Evolutionary conservation across 169 alveolate genomes (phyloP).

Genomic region (Cryptosporidium ubiquitum): DNA sequence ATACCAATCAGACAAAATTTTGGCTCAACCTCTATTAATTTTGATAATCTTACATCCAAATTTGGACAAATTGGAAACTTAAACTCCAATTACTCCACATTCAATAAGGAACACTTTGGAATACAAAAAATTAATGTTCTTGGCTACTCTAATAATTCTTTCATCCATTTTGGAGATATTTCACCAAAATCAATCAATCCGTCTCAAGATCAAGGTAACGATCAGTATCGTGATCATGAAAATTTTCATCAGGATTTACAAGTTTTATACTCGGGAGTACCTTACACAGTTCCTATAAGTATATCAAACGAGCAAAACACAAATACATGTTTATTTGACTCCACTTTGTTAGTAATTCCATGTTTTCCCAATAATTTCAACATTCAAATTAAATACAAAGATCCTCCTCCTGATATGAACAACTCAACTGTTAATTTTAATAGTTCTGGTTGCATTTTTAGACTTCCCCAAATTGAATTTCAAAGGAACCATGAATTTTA

Average conservation of each 20-base stretch:
- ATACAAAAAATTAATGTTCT: slow-evolving; percentile 39
- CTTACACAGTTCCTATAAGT: slow-evolving; percentile 20
- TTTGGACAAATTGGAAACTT: not conserved
- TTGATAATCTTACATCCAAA: not conserved
- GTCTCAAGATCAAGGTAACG: not conserved
- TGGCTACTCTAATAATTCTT: not conserved
- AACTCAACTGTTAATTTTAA: not conserved
- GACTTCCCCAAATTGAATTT: not conserved
- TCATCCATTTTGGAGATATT: slow-evolving; percentile 4
- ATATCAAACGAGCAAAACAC: not conserved
- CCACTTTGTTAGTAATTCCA: slow-evolving; percentile 34
- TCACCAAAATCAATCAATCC: not conserved
- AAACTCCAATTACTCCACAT: not conserved
- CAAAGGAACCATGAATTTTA: not conserved
- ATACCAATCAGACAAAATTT: slow-evolving; percentile 56
- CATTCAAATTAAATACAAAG: not conserved
- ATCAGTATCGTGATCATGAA: not conserved
- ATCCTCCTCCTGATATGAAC: not conserved
- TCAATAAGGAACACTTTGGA: slow-evolving; percentile 1
- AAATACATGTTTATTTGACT: not conserved
- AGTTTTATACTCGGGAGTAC: slow-evolving; percentile 18
- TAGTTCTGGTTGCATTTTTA: not conserved
- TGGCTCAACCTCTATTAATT: not conserved
- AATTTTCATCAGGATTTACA: not conserved
- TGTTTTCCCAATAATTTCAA: not conserved